These are phyloP conservation scores for Mucor circinelloides DNA, from an alignment of 371 early-diverging fungal genomes.

Conservation along the genomic window DNA sequence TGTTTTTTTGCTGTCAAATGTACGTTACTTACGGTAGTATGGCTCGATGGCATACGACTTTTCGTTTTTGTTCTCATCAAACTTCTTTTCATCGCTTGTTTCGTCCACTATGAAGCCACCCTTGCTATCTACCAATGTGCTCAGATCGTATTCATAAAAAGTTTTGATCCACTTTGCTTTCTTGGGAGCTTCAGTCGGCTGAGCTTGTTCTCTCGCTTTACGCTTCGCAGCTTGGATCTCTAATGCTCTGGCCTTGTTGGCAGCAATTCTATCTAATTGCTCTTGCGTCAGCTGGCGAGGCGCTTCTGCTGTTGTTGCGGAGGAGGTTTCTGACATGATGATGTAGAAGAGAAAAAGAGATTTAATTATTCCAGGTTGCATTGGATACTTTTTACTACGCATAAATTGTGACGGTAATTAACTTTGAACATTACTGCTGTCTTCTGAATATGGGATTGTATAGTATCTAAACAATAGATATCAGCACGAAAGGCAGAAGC, in stretches of 20 bases:
- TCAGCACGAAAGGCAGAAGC: background rate
- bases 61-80: constrained; percentile 7
- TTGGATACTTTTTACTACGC: background rate
- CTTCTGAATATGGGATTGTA: background rate
- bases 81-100: constrained; percentile 30
- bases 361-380: background rate
- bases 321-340: constrained; percentile 1
- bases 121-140: constrained; percentile 74
- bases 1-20: background rate
- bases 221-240: constrained; percentile 21
- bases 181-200: background rate
- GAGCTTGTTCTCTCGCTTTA: constrained; percentile 4
- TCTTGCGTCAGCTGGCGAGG: background rate
- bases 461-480: background rate
- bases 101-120: constrained; percentile 86
- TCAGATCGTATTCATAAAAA: constrained; percentile 76
- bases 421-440: no score
- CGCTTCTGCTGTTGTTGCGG: background rate
- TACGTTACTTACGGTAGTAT: constrained; percentile 53
- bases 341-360: background rate
- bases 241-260: constrained; percentile 24
- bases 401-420: background rate
- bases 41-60: constrained; percentile 30
- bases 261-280: constrained; percentile 16
- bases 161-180: constrained; percentile 32